Evolutionary conservation across 1,139 yeast species (phyloP).

Genomic region (Debaryomycetaceae sp.): DNA sequence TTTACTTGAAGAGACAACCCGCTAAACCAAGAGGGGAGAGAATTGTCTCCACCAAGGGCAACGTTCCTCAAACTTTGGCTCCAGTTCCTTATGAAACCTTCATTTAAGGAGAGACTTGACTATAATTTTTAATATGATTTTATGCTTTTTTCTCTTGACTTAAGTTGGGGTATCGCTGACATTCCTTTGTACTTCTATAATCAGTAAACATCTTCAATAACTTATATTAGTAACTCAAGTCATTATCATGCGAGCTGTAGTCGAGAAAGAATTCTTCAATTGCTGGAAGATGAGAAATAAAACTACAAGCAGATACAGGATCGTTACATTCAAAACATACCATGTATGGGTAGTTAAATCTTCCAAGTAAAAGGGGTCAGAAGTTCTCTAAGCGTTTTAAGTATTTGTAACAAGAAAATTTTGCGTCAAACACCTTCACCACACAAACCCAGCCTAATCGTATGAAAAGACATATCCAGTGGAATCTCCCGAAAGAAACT

Average conservation of each 20-base stretch:
- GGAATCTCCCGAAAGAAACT: conserved; percentile 35
- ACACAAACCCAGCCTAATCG: conserved; percentile 44
- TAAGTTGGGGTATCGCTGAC: conserved; percentile 1
- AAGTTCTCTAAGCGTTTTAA: conserved; percentile 47
- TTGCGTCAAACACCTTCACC: conserved; percentile 64
- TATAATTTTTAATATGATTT: conserved; percentile 1
- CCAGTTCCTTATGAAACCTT: conserved; percentile 99
- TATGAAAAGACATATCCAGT: conserved; percentile 32
- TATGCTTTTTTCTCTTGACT: conserved; percentile 7
- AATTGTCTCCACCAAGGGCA: conserved; percentile 71
- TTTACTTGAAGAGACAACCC: conserved; percentile 96
- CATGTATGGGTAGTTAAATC: background rate
- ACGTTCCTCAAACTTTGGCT: conserved; percentile 95
- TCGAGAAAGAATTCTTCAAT: too few species aligned
- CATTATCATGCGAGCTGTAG: background rate
- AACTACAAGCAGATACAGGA: too few species aligned
- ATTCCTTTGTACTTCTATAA: background rate
- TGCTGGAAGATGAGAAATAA: too few species aligned
- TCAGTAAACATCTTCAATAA: conserved; percentile 5
- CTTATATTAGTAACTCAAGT: conserved; percentile 1
- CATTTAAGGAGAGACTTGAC: conserved; percentile 56
- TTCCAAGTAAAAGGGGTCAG: conserved; percentile 31
- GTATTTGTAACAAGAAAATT: conserved; percentile 51
- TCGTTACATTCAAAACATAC: too few species aligned
- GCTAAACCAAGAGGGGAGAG: conserved; percentile 94